phyloP scores from a whole-genome alignment of 192 early-diverging fungal genomes.

The Obelidium mucronatum region DNA sequence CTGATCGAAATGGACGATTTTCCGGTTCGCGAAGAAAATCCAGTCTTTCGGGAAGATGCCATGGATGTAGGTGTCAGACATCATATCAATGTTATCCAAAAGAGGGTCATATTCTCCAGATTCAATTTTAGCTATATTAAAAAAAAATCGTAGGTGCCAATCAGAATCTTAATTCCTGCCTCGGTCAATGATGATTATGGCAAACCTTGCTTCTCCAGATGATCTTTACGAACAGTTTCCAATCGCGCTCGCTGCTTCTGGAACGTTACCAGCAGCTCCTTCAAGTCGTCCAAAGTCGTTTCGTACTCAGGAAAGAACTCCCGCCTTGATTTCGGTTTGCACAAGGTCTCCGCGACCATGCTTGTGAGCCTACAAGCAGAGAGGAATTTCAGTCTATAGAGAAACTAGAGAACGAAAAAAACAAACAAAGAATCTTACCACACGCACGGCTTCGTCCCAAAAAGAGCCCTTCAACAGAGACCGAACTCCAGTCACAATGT shows the following conservation, averaged over 20 bases:
- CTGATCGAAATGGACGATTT: conserved; percentile 65
- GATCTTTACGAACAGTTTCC: conserved; percentile 63
- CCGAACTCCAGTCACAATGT: conserved; percentile 73
- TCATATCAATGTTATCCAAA: conserved; percentile 90
- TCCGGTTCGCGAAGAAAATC: conserved; percentile 61
- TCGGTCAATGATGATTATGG: no score
- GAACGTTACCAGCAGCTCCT: conserved; percentile 65
- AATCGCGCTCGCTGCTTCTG: conserved; percentile 66
- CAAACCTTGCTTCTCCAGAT: conserved; percentile 45
- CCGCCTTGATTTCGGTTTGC: conserved; percentile 65
- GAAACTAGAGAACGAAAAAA: no score
- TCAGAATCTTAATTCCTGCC: no score
- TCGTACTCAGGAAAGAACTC: conserved; percentile 9
- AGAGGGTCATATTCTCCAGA: conserved; percentile 56
- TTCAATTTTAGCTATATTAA: conserved; percentile 13
- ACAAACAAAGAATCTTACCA: conserved; percentile 43
- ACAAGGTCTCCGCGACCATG: conserved; percentile 73
- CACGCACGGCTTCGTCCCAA: conserved; percentile 82
- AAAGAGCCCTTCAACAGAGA: conserved; percentile 72
- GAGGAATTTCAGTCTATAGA: background rate
- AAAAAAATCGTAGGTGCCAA: no score
- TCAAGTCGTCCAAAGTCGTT: conserved; percentile 66
- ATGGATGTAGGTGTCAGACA: conserved; percentile 96
- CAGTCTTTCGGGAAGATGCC: conserved; percentile 81
- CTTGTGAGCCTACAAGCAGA: conserved; percentile 52